phyloP scores from a whole-genome alignment of 805 yeast genomes.

The Clavispora santaluciae region DNA sequence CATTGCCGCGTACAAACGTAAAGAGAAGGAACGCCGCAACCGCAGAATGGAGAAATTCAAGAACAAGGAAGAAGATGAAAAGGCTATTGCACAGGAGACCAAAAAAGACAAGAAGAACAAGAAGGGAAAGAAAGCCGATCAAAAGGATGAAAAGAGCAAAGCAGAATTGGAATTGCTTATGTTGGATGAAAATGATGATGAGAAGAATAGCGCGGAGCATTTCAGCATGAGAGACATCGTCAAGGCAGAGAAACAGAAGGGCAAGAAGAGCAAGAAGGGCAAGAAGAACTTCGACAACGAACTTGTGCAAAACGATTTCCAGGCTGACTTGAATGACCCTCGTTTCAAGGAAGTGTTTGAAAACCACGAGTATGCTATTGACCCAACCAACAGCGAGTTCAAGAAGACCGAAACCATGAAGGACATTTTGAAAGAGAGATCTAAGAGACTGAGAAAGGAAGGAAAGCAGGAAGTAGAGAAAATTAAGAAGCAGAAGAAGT shows the following conservation, averaged over 20 bases:
- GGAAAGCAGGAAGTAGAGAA: constrained; percentile 6
- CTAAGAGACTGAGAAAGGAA: constrained; percentile 38
- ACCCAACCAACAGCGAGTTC: constrained; percentile 87
- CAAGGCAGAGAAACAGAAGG: constrained; percentile 66
- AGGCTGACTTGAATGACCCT: constrained; percentile 72
- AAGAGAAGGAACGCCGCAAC: constrained; percentile 89
- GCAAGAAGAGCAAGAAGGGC: constrained; percentile 37
- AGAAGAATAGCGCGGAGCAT: constrained; percentile 47
- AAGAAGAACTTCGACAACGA: constrained; percentile 50
- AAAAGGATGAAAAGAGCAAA: constrained; percentile 22
- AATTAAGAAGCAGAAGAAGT: constrained; percentile 3
- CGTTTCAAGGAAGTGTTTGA: constrained; percentile 83
- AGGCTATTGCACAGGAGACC: constrained; percentile 39
- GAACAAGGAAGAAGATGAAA: constrained; percentile 50
- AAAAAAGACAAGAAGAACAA: constrained; percentile 17
- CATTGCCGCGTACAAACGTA: constrained; percentile 73
- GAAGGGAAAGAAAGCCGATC: constrained; percentile 4
- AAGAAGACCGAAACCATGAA: constrained; percentile 86
- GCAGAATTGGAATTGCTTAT: constrained; percentile 74
- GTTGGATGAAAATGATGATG: constrained; percentile 53
- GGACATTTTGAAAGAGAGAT: constrained; percentile 70
- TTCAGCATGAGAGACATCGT: constrained; percentile 75
- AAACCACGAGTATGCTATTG: constrained; percentile 88
- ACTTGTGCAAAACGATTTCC: constrained; percentile 45
- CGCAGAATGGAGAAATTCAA: constrained; percentile 75